Evolutionary conservation across 2,329 filamentous ascomycete species (phyloP).

Genomic region (Ceratocystis colombiana): DNA sequence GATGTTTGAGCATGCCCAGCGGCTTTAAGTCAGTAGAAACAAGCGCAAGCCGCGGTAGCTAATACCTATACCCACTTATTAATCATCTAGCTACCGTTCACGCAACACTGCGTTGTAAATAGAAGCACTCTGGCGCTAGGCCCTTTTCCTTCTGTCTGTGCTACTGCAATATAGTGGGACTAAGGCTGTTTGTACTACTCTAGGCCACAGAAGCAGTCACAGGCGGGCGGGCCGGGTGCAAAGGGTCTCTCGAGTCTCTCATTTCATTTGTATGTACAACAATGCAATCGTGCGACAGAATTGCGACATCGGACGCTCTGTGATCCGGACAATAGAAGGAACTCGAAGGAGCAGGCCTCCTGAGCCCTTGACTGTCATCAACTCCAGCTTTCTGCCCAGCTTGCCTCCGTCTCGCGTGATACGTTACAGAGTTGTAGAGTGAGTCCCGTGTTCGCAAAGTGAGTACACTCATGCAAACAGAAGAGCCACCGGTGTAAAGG

Average conservation of each 20-base stretch:
- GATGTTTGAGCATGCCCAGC: no score
- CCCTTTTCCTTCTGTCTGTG: not conserved
- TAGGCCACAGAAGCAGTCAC: not conserved
- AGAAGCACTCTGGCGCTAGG: not conserved
- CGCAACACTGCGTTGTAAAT: not conserved
- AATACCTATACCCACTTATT: no score
- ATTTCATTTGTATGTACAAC: not conserved
- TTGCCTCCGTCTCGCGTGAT: not conserved
- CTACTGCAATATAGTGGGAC: not conserved
- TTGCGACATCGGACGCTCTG: not conserved
- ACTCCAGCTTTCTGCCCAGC: not conserved
- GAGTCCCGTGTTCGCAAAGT: not conserved
- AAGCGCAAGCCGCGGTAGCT: no score
- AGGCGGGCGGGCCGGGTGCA: not conserved
- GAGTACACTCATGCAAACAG: not conserved
- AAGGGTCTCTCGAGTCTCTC: not conserved
- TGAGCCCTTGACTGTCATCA: no score
- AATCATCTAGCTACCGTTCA: no score
- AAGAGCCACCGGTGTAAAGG: not conserved
- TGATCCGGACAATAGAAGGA: not conserved
- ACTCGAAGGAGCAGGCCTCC: no score
- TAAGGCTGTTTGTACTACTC: not conserved
- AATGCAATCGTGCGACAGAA: no score
- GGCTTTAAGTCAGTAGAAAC: no score
- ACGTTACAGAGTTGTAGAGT: constrained; percentile 1